Evolutionary conservation across 257 asterid genomes (phyloP).

Genomic region (Forsythia suspensa): DNA sequence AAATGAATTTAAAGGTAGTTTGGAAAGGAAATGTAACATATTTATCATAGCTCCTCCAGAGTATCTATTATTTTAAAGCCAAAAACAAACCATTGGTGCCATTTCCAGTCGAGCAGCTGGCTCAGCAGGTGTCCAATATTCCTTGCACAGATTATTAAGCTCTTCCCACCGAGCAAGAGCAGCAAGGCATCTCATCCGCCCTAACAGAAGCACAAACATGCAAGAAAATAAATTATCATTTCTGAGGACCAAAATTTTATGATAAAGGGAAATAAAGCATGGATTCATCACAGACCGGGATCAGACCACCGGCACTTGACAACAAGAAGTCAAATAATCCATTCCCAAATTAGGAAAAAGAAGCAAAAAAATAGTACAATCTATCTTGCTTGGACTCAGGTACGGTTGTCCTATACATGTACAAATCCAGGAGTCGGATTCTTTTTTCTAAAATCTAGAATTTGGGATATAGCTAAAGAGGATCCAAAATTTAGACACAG

Average conservation of each 20-base stretch:
- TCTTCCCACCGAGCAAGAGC: conserved; percentile 99
- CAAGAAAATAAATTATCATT: conserved; percentile 9
- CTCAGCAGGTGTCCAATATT: conserved; percentile 98
- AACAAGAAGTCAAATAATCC: neutral
- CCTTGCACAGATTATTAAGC: conserved; percentile 97
- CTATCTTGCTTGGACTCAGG: neutral
- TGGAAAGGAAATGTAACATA: neutral
- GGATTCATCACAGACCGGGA: neutral
- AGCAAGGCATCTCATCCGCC: conserved; percentile 98
- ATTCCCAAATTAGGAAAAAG: neutral
- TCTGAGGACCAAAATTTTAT: neutral
- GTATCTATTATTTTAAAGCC: conserved; percentile 21
- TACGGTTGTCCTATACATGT: no score
- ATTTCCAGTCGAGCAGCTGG: conserved; percentile 97
- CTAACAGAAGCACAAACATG: conserved; percentile 38
- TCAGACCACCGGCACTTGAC: neutral
- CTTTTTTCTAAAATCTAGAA: no score
- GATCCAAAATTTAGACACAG: no score
- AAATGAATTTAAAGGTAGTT: neutral
- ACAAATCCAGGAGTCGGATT: no score
- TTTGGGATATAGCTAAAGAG: no score
- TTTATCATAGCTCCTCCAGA: neutral
- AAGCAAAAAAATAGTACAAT: conserved; percentile 7
- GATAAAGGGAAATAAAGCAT: conserved; percentile 8
- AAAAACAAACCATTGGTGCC: conserved; percentile 90